Evolutionary conservation across 495 filamentous ascomycete species (phyloP), one percentile per base, ranked within the genome.

Genomic region (Parathielavia appendiculata): DNA sequence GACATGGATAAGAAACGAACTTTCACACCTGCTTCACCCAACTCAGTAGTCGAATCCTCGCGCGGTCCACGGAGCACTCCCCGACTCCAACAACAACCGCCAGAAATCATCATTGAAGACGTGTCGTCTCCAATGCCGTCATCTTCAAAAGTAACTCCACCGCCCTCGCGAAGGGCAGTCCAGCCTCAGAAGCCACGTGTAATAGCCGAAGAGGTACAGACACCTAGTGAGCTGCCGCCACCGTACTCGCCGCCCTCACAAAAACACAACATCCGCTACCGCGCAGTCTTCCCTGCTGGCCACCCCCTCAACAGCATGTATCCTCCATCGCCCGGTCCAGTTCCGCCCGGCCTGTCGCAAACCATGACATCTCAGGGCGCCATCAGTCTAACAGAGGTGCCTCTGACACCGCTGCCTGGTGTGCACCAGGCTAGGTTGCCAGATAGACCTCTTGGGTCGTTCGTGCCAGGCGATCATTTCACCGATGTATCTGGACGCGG

Each of bases 311-410:
- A 59, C 59, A 32, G 65, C 20, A 66, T 74, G 54, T 73, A 69
- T 35, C 70, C 76, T n/a, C 75, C 74, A 0, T 77, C 76, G 23
- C 76, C 76, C 0, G 73, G 74, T 0, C 74, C 73, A 5, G 60
- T 73, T 13, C 73, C 75, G 1, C 71, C 73, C 1, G 71, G 71
- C 2, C 40, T 76, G n/a, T 57, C 75, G 10, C 67, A 69, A 16
- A 76, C 75, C 5, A 78, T 78, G 73, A 76, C 73, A 13, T 76
- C 76, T 0, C 76, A 78, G 54, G 67, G 76, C 20, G 76, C 69
- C 16, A 76, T 75, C 55, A 56, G 59, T 32, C 65, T 78, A 40
- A 50, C 70, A 6, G 67, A 77, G 1, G 71, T 76, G 5, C 72
- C 73, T 5, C 48, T 76, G 9, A 75, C 72, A 17, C 71, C 75